These are phyloP conservation scores for Isoetes engelmannii DNA, from an alignment of 83 land plant genomes.

Conservation along the genomic window DNA sequence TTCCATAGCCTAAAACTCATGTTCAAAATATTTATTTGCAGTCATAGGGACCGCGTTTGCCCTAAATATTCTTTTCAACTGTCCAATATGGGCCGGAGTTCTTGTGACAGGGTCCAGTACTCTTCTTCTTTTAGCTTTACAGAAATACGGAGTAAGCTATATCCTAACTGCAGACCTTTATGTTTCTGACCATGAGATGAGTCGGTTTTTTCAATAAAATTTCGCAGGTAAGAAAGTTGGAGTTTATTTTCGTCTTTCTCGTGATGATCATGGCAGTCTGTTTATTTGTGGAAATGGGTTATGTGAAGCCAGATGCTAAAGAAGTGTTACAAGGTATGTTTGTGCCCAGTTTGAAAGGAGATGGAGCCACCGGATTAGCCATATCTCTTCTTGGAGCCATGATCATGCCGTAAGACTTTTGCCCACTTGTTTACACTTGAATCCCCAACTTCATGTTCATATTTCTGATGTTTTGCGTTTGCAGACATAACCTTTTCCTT, in stretches of 20 bases:
- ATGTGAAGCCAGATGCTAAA: conserved; percentile 58
- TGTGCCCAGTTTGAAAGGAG: conserved; percentile 61
- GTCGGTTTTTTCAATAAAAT: too few species aligned
- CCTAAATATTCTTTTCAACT: conserved; percentile 61
- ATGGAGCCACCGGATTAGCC: conserved; percentile 70
- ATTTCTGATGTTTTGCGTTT: too few species aligned
- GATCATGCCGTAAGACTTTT: conserved; percentile 84
- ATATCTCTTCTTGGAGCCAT: conserved; percentile 87
- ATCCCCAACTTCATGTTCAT: too few species aligned
- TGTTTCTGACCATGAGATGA: too few species aligned
- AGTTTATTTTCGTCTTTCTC: conserved; percentile 53
- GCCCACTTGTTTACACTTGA: too few species aligned
- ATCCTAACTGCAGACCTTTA: too few species aligned
- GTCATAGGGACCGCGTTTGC: conserved; percentile 86
- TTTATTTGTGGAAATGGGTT: conserved; percentile 60
- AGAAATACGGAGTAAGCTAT: conserved; percentile 83
- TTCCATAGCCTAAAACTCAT: too few species aligned
- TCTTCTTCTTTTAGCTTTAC: conserved; percentile 54
- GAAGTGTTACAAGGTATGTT: conserved; percentile 70
- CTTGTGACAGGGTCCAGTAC: conserved; percentile 73
- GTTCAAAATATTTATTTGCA: too few species aligned
- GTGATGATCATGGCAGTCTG: conserved; percentile 62
- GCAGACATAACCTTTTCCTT: too few species aligned
- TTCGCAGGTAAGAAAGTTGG: conserved; percentile 76
- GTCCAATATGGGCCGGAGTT: conserved; percentile 74